These are phyloP conservation scores for Cytospora leucostoma DNA, from an alignment of 2,329 filamentous ascomycete genomes.

Conservation along the genomic window DNA sequence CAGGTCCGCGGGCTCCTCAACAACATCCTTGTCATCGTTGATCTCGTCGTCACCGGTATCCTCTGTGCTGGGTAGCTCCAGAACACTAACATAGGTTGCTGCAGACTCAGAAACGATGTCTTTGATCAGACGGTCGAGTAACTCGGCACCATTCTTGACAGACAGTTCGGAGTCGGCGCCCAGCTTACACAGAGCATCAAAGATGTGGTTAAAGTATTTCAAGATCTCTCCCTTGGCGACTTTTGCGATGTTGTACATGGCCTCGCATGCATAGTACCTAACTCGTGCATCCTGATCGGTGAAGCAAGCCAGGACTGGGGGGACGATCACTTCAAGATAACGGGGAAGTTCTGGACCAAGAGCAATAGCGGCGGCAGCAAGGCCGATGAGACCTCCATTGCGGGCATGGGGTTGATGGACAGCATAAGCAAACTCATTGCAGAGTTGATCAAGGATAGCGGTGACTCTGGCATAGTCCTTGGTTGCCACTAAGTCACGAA, in stretches of 20 bases:
- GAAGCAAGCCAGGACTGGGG: constrained; percentile 95
- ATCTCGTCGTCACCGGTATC: constrained; percentile 51
- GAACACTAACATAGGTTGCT: constrained; percentile 87
- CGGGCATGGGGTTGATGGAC: constrained; percentile 95
- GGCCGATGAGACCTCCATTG: constrained; percentile 92
- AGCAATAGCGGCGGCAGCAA: constrained; percentile 94
- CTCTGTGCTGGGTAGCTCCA: constrained; percentile 58
- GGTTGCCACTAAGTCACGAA: constrained; percentile 76
- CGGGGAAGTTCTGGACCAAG: constrained; percentile 87
- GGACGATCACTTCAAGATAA: constrained; percentile 91
- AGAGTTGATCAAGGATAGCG: constrained; percentile 91
- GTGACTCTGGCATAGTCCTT: constrained; percentile 80
- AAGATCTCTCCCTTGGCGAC: constrained; percentile 97
- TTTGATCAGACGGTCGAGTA: constrained; percentile 91
- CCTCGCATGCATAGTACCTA: constrained; percentile 97
- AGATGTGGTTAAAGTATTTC: constrained; percentile 97
- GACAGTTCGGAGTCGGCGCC: constrained; percentile 95
- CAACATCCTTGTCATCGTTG: constrained; percentile 48
- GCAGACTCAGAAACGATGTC: constrained; percentile 96
- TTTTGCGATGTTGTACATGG: constrained; percentile 99
- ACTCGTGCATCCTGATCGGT: constrained; percentile 97
- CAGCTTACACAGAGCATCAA: constrained; percentile 96
- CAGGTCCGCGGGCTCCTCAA: constrained; percentile 50
- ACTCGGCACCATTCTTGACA: constrained; percentile 95
- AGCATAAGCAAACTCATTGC: constrained; percentile 96